Base-by-base conservation (phyloP, 1,284 basidiomycete species). In the Cutaneotrichosporon cutaneum region DNA sequence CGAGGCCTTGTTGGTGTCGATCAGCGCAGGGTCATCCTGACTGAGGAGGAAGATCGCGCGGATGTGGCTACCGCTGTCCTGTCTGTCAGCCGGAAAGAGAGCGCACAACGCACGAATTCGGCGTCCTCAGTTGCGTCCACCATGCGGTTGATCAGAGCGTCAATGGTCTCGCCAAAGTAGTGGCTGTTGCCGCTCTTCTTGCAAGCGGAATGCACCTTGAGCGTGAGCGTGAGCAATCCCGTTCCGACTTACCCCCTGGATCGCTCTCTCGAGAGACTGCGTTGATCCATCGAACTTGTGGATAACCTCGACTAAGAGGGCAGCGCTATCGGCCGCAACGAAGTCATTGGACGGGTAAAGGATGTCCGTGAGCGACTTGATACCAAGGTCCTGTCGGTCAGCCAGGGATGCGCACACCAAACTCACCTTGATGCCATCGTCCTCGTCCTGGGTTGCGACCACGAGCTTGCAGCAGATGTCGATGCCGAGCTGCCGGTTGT, bases 381-480 rank as follows among this genome's bases (percentile, higher is more conserved):
- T 82, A 0, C 95, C 92, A 10, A 98, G 83, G 59, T 96, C 92
- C 82, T 86, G 75, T 14, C 2, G 21, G 52, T 58, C 51, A 61
- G 32, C 5, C 42, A 36, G 47, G 47, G 32, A 26, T 35, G 9
- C 57, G 27, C n/a, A 27, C 36, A 21, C 35, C 36, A 39, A 75
- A 55, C 47, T 32, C 48, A 83, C 84, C 70, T 90, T 94, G 68
- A 99, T 89, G 0, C 86, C 86, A 56, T 94, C 92, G 73, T 99
- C 96, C 74, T 96, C 92, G 71, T 99, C 96, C 48, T 89, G 77
- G 81, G 26, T 92, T 86, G 89, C 82, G 16, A 74, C 66, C 3
- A 94, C 86, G n/a, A 99, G 85, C 58, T 87, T 87, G 2, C 85
- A 87, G 66, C 89, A 88, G 55, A 96, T 90, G 69, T 96, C 92